These are phyloP conservation scores for Emergomyces pasteurianus DNA, from an alignment of 2,329 filamentous ascomycete species.

Conservation along the genomic window DNA sequence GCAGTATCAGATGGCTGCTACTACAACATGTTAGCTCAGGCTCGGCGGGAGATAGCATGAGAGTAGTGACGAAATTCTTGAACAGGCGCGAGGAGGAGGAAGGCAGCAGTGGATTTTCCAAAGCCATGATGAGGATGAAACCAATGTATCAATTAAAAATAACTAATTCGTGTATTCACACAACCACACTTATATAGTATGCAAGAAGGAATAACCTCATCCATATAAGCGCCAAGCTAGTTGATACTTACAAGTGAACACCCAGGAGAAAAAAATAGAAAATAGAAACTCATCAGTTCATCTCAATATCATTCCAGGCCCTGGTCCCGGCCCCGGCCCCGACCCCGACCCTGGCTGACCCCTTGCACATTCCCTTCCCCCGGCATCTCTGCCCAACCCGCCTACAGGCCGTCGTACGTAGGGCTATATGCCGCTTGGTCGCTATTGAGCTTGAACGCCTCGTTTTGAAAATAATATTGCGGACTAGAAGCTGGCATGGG, in stretches of 20 bases:
- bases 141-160: not conserved
- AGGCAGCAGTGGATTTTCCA: not conserved
- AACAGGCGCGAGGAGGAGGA: not conserved
- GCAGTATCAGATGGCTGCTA: too few relatives aligned
- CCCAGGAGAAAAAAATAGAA: not conserved
- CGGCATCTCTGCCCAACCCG: not conserved
- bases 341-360: too few relatives aligned
- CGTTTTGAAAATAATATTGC: slow-evolving; percentile 17
- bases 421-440: slow-evolving; percentile 12
- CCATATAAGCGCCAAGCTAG: not conserved
- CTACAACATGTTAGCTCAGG: too few relatives aligned
- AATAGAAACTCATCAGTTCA: not conserved
- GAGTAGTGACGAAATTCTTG: not conserved
- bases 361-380: not conserved
- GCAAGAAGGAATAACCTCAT: not conserved
- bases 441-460: slow-evolving; percentile 13
- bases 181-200: not conserved
- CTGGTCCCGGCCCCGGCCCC: too few relatives aligned
- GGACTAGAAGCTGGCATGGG: slow-evolving; percentile 13
- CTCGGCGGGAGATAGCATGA: too few relatives aligned
- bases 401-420: not conserved
- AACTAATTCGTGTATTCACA: not conserved
- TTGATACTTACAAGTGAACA: not conserved
- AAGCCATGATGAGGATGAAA: not conserved
- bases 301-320: not conserved